Conservation (phyloP, 306 rosid genomes). For the Quercus agrifolia region DNA sequence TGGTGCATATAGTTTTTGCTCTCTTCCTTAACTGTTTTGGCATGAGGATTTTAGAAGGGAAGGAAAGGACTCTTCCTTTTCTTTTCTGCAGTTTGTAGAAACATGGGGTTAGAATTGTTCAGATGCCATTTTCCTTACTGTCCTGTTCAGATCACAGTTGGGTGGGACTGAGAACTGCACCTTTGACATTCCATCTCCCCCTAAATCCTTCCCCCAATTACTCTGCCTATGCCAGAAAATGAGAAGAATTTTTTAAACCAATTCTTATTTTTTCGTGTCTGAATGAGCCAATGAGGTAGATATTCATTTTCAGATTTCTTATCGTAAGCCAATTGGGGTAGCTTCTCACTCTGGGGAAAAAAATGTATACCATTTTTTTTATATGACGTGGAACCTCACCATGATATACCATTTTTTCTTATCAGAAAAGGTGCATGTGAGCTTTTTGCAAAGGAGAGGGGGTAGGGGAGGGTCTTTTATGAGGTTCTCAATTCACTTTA, state of each 20-base stretch:
- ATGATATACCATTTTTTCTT: neutral
- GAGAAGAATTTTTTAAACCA: neutral
- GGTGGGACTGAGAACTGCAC: neutral
- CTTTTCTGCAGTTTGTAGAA: neutral
- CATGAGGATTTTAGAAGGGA: neutral
- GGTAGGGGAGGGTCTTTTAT: neutral
- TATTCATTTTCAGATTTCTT: slow-evolving; percentile 2
- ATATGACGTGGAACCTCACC: no score
- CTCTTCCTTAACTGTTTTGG: neutral
- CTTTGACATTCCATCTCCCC: neutral
- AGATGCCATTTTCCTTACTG: neutral
- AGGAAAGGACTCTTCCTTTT: neutral
- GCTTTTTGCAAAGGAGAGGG: neutral
- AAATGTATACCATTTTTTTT: neutral
- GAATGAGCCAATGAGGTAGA: neutral
- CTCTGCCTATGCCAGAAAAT: neutral
- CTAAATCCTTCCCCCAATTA: neutral
- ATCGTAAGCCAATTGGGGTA: neutral
- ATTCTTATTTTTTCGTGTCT: neutral
- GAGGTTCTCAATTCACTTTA: neutral
- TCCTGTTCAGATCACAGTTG: neutral
- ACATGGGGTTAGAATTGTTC: neutral
- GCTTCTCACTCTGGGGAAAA: neutral
- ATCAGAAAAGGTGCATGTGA: neutral
- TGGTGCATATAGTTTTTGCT: neutral